Evolutionary conservation across 139 green algal species (phyloP), one percentile per base, ranked within the genome.

Genomic region (Zygnema cylindricum): DNA sequence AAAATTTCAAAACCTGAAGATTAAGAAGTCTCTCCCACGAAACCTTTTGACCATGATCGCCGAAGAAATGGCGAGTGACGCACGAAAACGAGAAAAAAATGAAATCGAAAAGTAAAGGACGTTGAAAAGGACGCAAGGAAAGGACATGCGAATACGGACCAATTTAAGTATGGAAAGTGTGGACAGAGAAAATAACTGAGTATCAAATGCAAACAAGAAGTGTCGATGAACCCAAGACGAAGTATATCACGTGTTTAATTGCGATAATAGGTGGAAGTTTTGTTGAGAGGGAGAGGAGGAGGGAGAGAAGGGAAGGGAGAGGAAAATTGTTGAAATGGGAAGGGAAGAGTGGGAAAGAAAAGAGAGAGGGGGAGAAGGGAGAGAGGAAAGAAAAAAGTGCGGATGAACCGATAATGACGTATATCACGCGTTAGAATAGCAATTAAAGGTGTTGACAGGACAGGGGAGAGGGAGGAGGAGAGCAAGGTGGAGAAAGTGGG

Each of bases 121-220:
- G 54, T 94, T 92, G 25, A 96, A 99, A 82, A 88, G 92, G 0
- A 92, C 95, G 84, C 93, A 95, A 0, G 92, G 90, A 33, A 42
- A 43, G 75, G 71, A 0, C 79, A 90, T 41, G 96, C 96, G 21
- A 96, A 95, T 30, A 99, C 97, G 1, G 96, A 99, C 92, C 94
- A 96, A 93, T 99, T 99, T 92, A 93, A 97, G 93, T 98, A 96
- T 90, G 96, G 95, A 54, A 97, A 97, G 78, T 99, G 97, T 94
- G 94, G 94, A 84, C 93, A 99, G 91, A 91, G 95, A 97, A 98
- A 89, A 93, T 83, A 73, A 95, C 93, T 2, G 96, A 96, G 82
- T 96, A 94, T 86, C 95, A 97, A 89, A 95, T 96, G 90, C 95
- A 97, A 82, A 96, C 95, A 69, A 77, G 94, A 22, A 92, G 55